These are phyloP conservation scores for Vaucheria bursata DNA, from an alignment of 352 stramenopile species.

Conservation along the genomic window DNA sequence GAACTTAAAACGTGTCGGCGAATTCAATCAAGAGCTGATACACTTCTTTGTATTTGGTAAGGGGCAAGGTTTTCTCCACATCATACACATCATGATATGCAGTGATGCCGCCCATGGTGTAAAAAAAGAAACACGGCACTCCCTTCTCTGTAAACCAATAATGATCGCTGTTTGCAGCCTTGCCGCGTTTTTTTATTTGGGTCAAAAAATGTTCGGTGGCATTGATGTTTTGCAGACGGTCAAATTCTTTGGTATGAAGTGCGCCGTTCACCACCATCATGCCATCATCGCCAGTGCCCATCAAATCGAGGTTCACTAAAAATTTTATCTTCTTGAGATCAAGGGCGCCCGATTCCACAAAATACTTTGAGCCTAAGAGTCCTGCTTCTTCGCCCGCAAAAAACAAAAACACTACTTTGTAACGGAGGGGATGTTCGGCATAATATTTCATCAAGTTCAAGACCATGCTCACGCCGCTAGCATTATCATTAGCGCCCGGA, in stretches of 20 bases:
- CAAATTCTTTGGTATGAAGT: neutral
- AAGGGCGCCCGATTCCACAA: neutral
- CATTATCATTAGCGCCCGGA: neutral
- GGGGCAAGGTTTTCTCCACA: neutral
- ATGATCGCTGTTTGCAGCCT: constrained; percentile 3
- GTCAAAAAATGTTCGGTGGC: neutral
- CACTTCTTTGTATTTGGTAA: neutral
- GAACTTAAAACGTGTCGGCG: no score
- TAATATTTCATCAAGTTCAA: neutral
- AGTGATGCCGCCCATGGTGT: neutral
- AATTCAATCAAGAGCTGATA: no score
- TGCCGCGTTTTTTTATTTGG: neutral
- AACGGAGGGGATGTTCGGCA: neutral
- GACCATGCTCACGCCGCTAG: neutral
- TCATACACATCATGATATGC: neutral
- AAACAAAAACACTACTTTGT: neutral
- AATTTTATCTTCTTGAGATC: neutral
- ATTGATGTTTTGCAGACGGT: neutral
- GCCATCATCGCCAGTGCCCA: neutral
- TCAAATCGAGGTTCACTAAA: neutral
- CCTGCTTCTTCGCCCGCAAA: neutral
- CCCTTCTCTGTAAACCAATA: neutral
- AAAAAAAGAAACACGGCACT: neutral
- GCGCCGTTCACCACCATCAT: neutral
- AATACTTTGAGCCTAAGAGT: neutral